These are phyloP conservation scores for Dothideomycetes sp. DNA, from an alignment of 2,329 filamentous ascomycete species.

Conservation along the genomic window DNA sequence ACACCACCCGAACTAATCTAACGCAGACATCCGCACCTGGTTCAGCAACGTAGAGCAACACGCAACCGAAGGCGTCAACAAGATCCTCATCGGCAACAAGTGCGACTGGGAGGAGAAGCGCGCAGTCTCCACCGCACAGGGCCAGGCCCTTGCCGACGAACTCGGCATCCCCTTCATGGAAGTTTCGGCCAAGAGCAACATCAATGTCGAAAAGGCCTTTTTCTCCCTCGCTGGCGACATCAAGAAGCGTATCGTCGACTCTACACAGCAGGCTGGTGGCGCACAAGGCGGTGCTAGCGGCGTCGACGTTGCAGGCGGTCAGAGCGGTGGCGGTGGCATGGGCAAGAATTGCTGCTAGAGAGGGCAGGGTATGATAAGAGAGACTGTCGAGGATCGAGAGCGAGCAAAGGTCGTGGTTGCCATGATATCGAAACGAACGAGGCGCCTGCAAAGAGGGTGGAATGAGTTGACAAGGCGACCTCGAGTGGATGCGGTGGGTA, in stretches of 20 bases:
- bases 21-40: conserved; percentile 97
- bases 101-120: conserved; percentile 99
- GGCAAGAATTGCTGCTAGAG: conserved; percentile 56
- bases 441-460: no score
- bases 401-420: background rate
- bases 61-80: conserved; percentile 97
- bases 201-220: conserved; percentile 99
- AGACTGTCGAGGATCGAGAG: no score
- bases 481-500: no score
- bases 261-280: conserved; percentile 24
- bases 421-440: no score
- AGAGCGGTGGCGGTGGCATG: conserved; percentile 17
- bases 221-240: conserved; percentile 92
- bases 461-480: no score
- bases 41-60: conserved; percentile 98
- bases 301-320: conserved; percentile 20
- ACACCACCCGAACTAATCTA: no score
- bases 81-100: conserved; percentile 99
- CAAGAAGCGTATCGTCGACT: conserved; percentile 97
- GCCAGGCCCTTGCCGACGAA: conserved; percentile 87
- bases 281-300: conserved; percentile 2
- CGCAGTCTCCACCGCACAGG: conserved; percentile 82
- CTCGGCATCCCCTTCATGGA: conserved; percentile 97
- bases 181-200: conserved; percentile 97
- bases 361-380: no score